Conservation (phyloP, 2,329 filamentous ascomycete species). For the Rhytidhysteron rufulum region DNA sequence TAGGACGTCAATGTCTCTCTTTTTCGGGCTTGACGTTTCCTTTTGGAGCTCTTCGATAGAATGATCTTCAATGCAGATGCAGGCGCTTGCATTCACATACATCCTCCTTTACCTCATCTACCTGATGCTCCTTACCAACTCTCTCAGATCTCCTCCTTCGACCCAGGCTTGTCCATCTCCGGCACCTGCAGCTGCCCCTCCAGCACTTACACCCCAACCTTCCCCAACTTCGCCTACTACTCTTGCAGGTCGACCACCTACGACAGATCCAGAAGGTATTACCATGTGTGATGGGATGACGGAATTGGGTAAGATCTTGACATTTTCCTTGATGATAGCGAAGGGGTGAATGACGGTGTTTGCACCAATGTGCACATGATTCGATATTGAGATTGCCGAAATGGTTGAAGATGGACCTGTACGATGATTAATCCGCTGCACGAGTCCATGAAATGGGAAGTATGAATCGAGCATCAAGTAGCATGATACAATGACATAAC, state of each 20-base stretch:
- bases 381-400: conserved; percentile 78
- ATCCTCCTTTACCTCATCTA: no score
- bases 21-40: no score
- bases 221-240: conserved; percentile 48
- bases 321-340: conserved; percentile 89
- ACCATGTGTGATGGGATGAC: conserved; percentile 87
- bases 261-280: conserved; percentile 84
- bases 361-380: conserved; percentile 79
- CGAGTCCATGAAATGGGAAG: not conserved
- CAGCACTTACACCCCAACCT: conserved; percentile 46
- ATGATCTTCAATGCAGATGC: no score
- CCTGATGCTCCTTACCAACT: conserved; percentile 45
- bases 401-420: conserved; percentile 58
- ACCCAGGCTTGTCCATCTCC: conserved; percentile 45
- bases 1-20: no score
- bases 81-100: no score
- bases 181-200: conserved; percentile 30
- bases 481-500: not conserved
- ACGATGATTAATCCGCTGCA: not conserved
- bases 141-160: conserved; percentile 48
- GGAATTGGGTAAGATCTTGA: conserved; percentile 78
- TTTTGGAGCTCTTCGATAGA: no score
- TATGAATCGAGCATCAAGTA: not conserved
- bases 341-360: conserved; percentile 78
- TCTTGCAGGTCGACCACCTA: conserved; percentile 57